phyloP scores from a whole-genome alignment of 2,329 filamentous ascomycete genomes.

The Chaetomium strumarium region DNA sequence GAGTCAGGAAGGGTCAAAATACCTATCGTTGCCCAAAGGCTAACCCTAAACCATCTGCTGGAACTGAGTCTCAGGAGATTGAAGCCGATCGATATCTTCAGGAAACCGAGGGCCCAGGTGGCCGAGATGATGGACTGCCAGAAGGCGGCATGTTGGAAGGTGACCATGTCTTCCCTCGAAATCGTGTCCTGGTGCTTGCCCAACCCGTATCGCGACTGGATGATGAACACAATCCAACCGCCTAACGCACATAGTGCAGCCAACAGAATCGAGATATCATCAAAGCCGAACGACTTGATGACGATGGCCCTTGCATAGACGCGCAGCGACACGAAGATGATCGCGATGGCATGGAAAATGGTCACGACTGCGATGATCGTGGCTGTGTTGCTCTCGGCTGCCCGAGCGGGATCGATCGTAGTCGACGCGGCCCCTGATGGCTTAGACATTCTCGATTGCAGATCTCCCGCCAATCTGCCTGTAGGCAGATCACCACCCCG shows the following conservation, averaged over 20 bases:
- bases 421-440: neutral
- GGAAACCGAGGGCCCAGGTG: slow-evolving; percentile 16
- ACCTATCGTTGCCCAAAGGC: slow-evolving; percentile 24
- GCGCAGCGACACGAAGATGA: slow-evolving; percentile 17
- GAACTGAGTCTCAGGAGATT: slow-evolving; percentile 21
- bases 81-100: slow-evolving; percentile 23
- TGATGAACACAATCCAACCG: slow-evolving; percentile 34
- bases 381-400: slow-evolving; percentile 25
- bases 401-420: slow-evolving; percentile 17
- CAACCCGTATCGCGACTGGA: slow-evolving; percentile 40
- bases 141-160: slow-evolving; percentile 38
- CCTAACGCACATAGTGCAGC: slow-evolving; percentile 26
- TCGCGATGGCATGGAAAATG: slow-evolving; percentile 23
- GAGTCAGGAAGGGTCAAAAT: neutral
- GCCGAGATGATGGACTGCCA: slow-evolving; percentile 43
- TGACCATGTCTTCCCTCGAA: slow-evolving; percentile 27
- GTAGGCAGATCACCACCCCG: neutral
- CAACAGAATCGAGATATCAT: slow-evolving; percentile 28
- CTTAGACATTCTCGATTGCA: neutral
- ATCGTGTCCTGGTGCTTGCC: slow-evolving; percentile 40
- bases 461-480: slow-evolving; percentile 1
- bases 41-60: slow-evolving; percentile 25
- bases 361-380: slow-evolving; percentile 23
- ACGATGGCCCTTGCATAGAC: slow-evolving; percentile 21
- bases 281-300: slow-evolving; percentile 24